Conservation (phyloP, 306 rosid genomes). For the Vicia faba region DNA sequence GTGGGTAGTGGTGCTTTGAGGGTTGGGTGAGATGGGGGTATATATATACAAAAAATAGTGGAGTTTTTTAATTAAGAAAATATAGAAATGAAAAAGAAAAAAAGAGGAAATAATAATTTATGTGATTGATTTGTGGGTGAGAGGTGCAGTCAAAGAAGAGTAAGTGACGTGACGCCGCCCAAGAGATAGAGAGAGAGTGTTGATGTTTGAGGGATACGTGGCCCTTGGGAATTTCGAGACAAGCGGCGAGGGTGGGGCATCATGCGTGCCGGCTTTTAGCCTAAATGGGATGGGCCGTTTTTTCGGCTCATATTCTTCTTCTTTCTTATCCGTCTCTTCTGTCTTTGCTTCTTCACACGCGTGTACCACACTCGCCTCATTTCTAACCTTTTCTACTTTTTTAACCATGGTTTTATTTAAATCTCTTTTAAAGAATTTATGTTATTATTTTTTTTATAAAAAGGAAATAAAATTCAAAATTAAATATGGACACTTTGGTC, state of each 20-base stretch:
- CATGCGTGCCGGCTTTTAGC: constrained; percentile 55
- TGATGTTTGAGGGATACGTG: constrained; percentile 43
- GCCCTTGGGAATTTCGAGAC: constrained; percentile 56
- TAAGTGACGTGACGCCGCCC: constrained; percentile 58
- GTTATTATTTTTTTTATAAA: too few species aligned
- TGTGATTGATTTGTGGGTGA: constrained; percentile 14
- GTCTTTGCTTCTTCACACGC: neutral
- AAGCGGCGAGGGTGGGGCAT: constrained; percentile 45
- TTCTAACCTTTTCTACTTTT: neutral
- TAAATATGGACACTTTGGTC: too few species aligned
- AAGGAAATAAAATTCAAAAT: too few species aligned
- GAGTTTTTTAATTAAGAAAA: neutral
- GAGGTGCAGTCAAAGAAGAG: constrained; percentile 44
- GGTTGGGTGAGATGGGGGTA: neutral
- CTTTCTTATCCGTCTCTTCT: neutral
- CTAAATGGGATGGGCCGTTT: constrained; percentile 36
- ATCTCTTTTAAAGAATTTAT: too few species aligned
- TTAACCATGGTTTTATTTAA: too few species aligned
- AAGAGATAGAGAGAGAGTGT: constrained; percentile 28
- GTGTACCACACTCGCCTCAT: constrained; percentile 1
- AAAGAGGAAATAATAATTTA: neutral
- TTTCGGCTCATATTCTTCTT: constrained; percentile 31
- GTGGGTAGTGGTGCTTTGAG: constrained; percentile 7
- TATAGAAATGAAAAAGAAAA: neutral
- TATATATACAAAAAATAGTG: neutral